Conservation (phyloP, 2,329 filamentous ascomycete species). For the Sphaerulina populicola region DNA sequence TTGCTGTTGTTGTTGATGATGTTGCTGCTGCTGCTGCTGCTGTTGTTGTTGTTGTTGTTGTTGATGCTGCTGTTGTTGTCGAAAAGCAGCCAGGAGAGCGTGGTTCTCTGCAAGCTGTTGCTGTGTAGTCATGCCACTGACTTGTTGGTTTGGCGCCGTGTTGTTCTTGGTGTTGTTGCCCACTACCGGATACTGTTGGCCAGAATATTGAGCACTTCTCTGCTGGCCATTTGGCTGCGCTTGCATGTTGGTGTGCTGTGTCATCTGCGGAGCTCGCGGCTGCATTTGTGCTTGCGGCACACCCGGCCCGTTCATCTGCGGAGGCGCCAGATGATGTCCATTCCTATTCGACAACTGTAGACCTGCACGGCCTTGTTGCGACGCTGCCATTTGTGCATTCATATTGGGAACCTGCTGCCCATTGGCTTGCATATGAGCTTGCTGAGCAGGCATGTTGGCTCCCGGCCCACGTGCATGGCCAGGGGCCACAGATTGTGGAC, state of each 20-base stretch:
- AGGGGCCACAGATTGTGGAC: constrained; percentile 28
- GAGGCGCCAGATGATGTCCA: constrained; percentile 42
- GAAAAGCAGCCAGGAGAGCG: constrained; percentile 27
- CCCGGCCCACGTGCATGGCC: constrained; percentile 25
- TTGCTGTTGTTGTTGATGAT: constrained; percentile 11
- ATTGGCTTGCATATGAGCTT: constrained; percentile 25
- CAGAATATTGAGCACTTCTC: constrained; percentile 23
- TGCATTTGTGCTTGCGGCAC: constrained; percentile 55
- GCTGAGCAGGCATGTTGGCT: constrained; percentile 19
- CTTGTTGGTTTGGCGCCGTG: constrained; percentile 15
- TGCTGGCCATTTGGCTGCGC: constrained; percentile 24
- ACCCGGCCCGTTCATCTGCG: constrained; percentile 46
- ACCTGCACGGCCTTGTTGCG: constrained; percentile 33
- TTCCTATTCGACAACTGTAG: constrained; percentile 43
- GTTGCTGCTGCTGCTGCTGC: constrained; percentile 18
- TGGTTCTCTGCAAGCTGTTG: constrained; percentile 31
- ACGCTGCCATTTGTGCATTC: constrained; percentile 32
- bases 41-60: constrained; percentile 17
- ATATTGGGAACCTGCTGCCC: constrained; percentile 32
- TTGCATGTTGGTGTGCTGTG: constrained; percentile 19
- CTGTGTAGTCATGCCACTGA: constrained; percentile 28
- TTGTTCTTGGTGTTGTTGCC: constrained; percentile 7
- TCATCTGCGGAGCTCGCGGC: constrained; percentile 18
- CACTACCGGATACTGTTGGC: constrained; percentile 26
- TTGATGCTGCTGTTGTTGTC: constrained; percentile 20